Conservation (phyloP, 805 yeast genomes). For the Naumovozyma castellii region DNA sequence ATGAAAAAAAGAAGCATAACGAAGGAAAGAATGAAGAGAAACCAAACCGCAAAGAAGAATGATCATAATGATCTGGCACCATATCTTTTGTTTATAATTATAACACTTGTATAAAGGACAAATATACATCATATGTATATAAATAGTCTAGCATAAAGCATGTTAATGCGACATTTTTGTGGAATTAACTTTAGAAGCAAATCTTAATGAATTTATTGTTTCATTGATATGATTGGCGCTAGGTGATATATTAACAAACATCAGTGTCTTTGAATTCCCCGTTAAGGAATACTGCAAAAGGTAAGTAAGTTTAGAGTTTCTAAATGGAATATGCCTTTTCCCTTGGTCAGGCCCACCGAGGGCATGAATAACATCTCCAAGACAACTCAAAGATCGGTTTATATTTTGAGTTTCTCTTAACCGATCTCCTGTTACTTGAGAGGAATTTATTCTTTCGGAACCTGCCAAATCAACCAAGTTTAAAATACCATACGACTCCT, state of each 20-base stretch:
- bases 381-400: constrained; percentile 74
- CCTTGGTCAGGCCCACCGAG: constrained; percentile 39
- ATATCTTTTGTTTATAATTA: no score
- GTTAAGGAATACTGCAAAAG: constrained; percentile 73
- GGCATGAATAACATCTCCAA: constrained; percentile 83
- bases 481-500: constrained; percentile 46
- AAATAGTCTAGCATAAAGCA: not conserved
- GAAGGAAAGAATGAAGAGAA: not conserved
- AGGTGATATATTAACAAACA: constrained; percentile 88
- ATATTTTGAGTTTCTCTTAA: constrained; percentile 82
- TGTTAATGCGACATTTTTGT: constrained; percentile 31
- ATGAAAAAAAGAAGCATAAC: constrained; percentile 3
- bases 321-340: constrained; percentile 68
- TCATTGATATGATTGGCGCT: constrained; percentile 53
- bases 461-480: constrained; percentile 91
- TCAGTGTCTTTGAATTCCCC: constrained; percentile 80
- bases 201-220: constrained; percentile 74
- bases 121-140: no score
- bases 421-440: constrained; percentile 73
- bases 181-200: constrained; percentile 73
- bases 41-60: constrained; percentile 1
- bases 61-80: not conserved
- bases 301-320: constrained; percentile 90
- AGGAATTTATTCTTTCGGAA: constrained; percentile 69
- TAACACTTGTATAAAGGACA: no score